phyloP scores from a whole-genome alignment of 2,329 filamentous ascomycete genomes.

The Lasiodiplodia sp. region DNA sequence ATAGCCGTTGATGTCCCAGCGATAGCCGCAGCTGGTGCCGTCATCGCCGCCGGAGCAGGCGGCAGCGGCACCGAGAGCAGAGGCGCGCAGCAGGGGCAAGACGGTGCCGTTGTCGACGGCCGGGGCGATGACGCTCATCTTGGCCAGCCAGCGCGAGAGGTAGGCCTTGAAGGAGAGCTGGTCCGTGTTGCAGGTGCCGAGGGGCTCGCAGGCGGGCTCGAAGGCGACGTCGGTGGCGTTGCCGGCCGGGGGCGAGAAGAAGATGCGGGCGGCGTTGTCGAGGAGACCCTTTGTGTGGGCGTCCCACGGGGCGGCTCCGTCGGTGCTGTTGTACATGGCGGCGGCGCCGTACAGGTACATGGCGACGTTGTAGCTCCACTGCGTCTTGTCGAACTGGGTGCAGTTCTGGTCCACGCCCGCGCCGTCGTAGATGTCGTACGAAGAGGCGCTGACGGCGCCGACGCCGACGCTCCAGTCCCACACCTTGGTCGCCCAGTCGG shows the following conservation, averaged over 20 bases:
- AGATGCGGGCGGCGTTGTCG: slow-evolving; percentile 51
- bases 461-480: slow-evolving; percentile 63
- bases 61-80: slow-evolving; percentile 63
- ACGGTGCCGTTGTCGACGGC: slow-evolving; percentile 47
- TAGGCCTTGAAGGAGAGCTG: slow-evolving; percentile 57
- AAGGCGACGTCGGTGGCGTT: slow-evolving; percentile 58
- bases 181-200: slow-evolving; percentile 55
- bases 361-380: slow-evolving; percentile 58
- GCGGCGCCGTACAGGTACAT: slow-evolving; percentile 56
- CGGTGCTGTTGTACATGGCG: slow-evolving; percentile 56
- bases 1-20: slow-evolving; percentile 52
- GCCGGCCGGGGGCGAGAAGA: slow-evolving; percentile 63
- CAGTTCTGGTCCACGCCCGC: slow-evolving; percentile 53
- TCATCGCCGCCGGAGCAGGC: slow-evolving; percentile 60
- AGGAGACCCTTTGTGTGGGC: slow-evolving; percentile 66
- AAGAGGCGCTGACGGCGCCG: slow-evolving; percentile 59
- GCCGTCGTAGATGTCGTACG: slow-evolving; percentile 55
- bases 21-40: slow-evolving; percentile 55
- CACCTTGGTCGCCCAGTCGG: slow-evolving; percentile 74
- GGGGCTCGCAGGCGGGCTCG: slow-evolving; percentile 57
- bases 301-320: slow-evolving; percentile 66
- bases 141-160: slow-evolving; percentile 52
- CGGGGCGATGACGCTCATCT: slow-evolving; percentile 49
- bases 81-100: slow-evolving; percentile 60
- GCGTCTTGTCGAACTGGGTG: slow-evolving; percentile 49